A percentile compares a stretch with the other conserved stretches of the same genome.
Conservation (phyloP, 2,329 filamentous ascomycete species). For the Aspergillus latus region DNA sequence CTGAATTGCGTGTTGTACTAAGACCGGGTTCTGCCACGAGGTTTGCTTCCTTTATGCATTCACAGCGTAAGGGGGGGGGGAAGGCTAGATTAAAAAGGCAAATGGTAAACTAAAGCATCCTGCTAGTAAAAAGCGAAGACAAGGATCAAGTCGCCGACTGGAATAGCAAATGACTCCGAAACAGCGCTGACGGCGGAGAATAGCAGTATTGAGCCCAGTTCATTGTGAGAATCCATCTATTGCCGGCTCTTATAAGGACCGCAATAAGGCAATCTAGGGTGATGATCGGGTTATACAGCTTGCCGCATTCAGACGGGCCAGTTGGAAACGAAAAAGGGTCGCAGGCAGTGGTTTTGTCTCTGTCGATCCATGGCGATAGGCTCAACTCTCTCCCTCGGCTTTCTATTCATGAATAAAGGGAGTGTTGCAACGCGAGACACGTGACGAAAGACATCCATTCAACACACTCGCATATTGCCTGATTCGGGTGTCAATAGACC, state of each 20-base stretch:
- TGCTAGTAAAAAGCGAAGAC: constrained; percentile 11
- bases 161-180: constrained; percentile 10
- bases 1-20: background rate
- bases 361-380: constrained; percentile 1
- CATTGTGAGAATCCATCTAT: constrained; percentile 17
- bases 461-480: background rate
- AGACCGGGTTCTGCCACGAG: background rate
- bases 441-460: constrained; percentile 17
- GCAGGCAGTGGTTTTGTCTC: constrained; percentile 13
- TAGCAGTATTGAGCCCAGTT: constrained; percentile 1
- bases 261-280: background rate
- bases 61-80: background rate
- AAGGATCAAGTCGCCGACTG: constrained; percentile 11
- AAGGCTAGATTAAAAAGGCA: constrained; percentile 4
- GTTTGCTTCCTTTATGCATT: background rate
- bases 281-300: constrained; percentile 3
- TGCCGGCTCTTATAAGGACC: background rate
- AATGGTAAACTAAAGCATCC: constrained; percentile 17
- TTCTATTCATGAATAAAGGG: constrained; percentile 8
- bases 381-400: constrained; percentile 14
- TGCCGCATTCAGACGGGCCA: constrained; percentile 5
- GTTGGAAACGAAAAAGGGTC: background rate
- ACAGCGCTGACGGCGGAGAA: constrained; percentile 7
- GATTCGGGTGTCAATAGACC: background rate
- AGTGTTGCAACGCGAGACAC: background rate